These are phyloP conservation scores for Zygosaccharomyces bisporus DNA, from an alignment of 805 yeast genomes.

Conservation along the genomic window DNA sequence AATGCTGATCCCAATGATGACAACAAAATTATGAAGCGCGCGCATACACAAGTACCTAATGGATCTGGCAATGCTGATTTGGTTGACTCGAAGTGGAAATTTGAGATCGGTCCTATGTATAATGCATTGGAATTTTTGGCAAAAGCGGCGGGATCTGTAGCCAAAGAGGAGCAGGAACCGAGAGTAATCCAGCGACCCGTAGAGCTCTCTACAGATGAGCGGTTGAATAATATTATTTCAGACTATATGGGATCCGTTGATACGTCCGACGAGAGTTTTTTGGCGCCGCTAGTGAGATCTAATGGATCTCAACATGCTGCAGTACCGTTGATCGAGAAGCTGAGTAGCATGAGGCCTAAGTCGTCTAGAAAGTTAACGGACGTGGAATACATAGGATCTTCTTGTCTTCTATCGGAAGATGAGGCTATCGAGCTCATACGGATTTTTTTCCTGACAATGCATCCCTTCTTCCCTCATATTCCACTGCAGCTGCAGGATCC, in stretches of 20 bases:
- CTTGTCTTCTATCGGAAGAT: slow-evolving; percentile 53
- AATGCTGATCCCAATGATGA: neutral
- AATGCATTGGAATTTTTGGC: slow-evolving; percentile 72
- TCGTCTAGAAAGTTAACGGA: slow-evolving; percentile 45
- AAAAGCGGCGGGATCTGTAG: slow-evolving; percentile 73
- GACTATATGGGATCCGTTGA: slow-evolving; percentile 6
- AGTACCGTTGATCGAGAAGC: slow-evolving; percentile 34
- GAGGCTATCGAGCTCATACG: slow-evolving; percentile 58
- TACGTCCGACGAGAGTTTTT: slow-evolving; percentile 17
- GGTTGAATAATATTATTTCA: neutral
- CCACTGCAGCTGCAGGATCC: slow-evolving; percentile 70
- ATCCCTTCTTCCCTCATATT: slow-evolving; percentile 85
- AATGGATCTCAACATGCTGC: slow-evolving; percentile 25
- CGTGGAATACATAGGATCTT: slow-evolving; percentile 54
- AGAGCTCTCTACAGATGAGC: neutral
- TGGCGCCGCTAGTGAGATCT: slow-evolving; percentile 28
- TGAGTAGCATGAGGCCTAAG: slow-evolving; percentile 34
- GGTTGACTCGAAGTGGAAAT: slow-evolving; percentile 22
- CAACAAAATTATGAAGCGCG: neutral
- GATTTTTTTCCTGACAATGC: slow-evolving; percentile 70
- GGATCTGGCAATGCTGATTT: neutral
- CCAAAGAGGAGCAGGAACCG: slow-evolving; percentile 47
- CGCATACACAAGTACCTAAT: neutral
- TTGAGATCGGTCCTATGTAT: slow-evolving; percentile 39
- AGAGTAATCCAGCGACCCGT: neutral